These are phyloP conservation scores for Loxodes magnus DNA, from an alignment of 73 alveolate species.

Conservation along the genomic window DNA sequence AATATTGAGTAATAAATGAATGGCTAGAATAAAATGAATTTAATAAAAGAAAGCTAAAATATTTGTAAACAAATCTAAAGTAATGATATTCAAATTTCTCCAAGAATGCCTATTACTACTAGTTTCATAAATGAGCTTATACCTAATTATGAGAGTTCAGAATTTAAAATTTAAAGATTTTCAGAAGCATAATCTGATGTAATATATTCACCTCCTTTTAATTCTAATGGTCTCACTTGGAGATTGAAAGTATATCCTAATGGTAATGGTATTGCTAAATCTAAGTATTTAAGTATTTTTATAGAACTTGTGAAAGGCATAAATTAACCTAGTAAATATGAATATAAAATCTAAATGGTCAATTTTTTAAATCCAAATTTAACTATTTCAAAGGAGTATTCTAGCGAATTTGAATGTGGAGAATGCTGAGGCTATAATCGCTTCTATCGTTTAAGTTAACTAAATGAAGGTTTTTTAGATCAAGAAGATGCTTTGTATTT, in stretches of 20 bases:
- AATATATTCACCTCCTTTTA: slow-evolving; percentile 70
- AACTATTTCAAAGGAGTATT: slow-evolving; percentile 66
- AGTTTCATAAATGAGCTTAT: slow-evolving; percentile 60
- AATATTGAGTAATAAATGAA: slow-evolving; percentile 7
- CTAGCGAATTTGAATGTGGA: slow-evolving; percentile 89
- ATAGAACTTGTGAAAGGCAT: slow-evolving; percentile 78
- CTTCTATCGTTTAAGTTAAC: slow-evolving; percentile 65
- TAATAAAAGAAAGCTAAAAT: slow-evolving; percentile 41
- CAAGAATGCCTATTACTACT: slow-evolving; percentile 24
- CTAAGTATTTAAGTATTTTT: slow-evolving; percentile 69
- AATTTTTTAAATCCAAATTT: slow-evolving; percentile 43
- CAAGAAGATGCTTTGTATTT: slow-evolving; percentile 57
- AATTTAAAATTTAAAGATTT: slow-evolving; percentile 46
- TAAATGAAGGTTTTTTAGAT: slow-evolving; percentile 76
- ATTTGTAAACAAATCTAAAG: slow-evolving; percentile 29
- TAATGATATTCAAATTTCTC: slow-evolving; percentile 30
- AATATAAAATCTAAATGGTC: slow-evolving; percentile 83
- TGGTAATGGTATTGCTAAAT: slow-evolving; percentile 83
- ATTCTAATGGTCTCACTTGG: slow-evolving; percentile 81
- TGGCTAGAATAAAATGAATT: slow-evolving; percentile 32
- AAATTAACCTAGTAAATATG: slow-evolving; percentile 68
- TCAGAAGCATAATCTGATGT: slow-evolving; percentile 37
- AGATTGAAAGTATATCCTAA: slow-evolving; percentile 90
- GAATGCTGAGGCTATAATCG: slow-evolving; percentile 98
- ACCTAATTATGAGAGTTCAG: slow-evolving; percentile 75